phyloP scores from a whole-genome alignment of 306 rosid species.

The barrel medic (Medicago truncatula) region DNA sequence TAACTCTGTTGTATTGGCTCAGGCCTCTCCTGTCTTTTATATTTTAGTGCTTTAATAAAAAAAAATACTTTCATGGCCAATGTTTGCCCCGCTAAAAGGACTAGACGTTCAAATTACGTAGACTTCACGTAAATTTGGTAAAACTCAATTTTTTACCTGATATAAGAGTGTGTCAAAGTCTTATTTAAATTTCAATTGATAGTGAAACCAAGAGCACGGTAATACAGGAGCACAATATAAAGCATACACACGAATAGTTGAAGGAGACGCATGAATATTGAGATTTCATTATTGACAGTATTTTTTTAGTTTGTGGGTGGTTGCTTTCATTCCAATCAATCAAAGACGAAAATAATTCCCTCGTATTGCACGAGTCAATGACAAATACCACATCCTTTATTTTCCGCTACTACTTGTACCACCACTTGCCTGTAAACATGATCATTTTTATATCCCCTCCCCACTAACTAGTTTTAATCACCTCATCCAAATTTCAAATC shows the following conservation, averaged over 20 bases:
- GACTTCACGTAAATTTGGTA: too few relatives aligned
- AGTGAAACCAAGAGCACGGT: not conserved
- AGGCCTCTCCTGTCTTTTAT: too few relatives aligned
- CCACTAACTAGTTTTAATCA: not conserved
- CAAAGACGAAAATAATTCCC: not conserved
- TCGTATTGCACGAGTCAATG: not conserved
- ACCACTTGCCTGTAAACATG: not conserved
- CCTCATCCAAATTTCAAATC: not conserved
- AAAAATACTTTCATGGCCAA: too few relatives aligned
- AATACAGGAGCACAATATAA: too few relatives aligned
- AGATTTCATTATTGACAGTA: not conserved
- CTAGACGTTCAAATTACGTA: too few relatives aligned
- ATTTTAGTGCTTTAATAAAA: too few relatives aligned
- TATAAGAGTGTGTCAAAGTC: too few relatives aligned
- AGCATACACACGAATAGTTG: not conserved
- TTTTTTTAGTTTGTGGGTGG: not conserved
- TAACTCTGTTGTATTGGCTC: too few relatives aligned
- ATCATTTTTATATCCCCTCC: not conserved
- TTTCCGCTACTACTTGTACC: not conserved
- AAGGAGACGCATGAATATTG: not conserved
- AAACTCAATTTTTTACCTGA: too few relatives aligned
- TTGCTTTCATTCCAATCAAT: not conserved
- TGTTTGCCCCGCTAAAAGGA: too few relatives aligned
- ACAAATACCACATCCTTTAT: not conserved
- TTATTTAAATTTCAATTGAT: not conserved